Base-by-base conservation (phyloP, 768 basidiomycete genomes). In the Tricholoma hemisulphureum region DNA sequence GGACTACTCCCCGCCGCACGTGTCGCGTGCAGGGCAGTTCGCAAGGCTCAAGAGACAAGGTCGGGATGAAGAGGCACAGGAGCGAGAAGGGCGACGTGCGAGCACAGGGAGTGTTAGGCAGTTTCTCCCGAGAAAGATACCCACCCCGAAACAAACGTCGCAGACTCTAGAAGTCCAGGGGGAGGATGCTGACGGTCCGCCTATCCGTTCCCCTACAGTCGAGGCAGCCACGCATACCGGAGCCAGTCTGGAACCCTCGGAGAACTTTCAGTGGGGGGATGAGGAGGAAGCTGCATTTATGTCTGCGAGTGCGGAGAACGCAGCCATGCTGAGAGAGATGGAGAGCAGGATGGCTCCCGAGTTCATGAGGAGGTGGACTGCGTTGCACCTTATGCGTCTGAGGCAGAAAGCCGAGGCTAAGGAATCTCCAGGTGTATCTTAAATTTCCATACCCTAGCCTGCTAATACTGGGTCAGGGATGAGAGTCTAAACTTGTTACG, bases 1-100 rank as follows among this genome's bases (percentile, higher is more conserved):
- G 9, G 70, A 69, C 11, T 73, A 73, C 41, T 57, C 64, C 1
- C 70, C 73, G 21, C 72, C 73, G 1, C 57, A 24, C 14, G 58
- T 62, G 18, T 62, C 73, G 35, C 67, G 73, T 7, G 72, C 75
- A 51, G 69, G 64, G 2, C 68, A 73, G 46, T 74, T 68, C 51
- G 56, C 67, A 6, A 64, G 75, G 55, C 68, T 76, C 13, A 63
- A 65, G 9, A 67, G 63, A 58, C 71, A 75, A 57, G 76, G 75
- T 2, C 66, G 75, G 49, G 50, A 56, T 51, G 65, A 71, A 14
- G 77, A 78, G 59, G 76, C 75, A 2, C 34, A 73, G 16, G 62
- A 65, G 43, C 68, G 75, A 29, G 76, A 76, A 60, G 58, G 66
- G 55, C 61, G 65, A 35, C 72, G 75, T 14, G 73, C 70, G 4